Evolutionary conservation across 768 basidiomycete species (phyloP), one percentile per base, ranked within the genome.

Genomic region (Naganishia onofrii): DNA sequence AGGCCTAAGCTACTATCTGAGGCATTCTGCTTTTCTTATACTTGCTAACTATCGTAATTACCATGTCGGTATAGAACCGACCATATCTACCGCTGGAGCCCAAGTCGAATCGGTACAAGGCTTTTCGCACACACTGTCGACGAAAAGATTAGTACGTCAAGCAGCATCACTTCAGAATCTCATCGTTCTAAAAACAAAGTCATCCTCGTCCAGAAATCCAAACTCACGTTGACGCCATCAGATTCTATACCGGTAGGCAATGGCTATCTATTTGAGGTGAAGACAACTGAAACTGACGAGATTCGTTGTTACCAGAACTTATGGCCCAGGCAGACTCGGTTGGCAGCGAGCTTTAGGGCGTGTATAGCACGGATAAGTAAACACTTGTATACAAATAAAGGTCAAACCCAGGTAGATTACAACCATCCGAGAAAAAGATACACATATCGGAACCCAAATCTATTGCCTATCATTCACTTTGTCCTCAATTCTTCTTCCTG

Each of bases 61-160:
- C n/a, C 10, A 10, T 17, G 15, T 69, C 36, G 3, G 6, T 19
- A 23, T 31, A 68, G 67, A 23, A 70, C 69, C 28, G 6, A 42
- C 29, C 65, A 70, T 31, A 60, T 70, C 48, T 70, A 70, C 28
- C 69, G 72, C 1, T 73, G 70, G 70, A 55, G 57, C 12, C 72
- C 72, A 17, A 70, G 66, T 10, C 52, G 70, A 36, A 54, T 68
- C 23, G 72, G 72, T 21, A 71, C 66, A 21, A 28, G 72, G 29
- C 29, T 71, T 6, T 65, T 68, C 29, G 67, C 67, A 5, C 72
- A 73, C 52, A 71, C 70, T 17, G 67, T 73, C 23, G 63, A 73
- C 51, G 72, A 73, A 64, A 67, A 68, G 64, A 54, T 73, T 29
- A 68, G 69, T 70, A 26, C 53, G 69, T 70, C 15, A 9, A 3